Base-by-base conservation (phyloP, 257 asterid species). In the Rauvolfia tetraphylla region DNA sequence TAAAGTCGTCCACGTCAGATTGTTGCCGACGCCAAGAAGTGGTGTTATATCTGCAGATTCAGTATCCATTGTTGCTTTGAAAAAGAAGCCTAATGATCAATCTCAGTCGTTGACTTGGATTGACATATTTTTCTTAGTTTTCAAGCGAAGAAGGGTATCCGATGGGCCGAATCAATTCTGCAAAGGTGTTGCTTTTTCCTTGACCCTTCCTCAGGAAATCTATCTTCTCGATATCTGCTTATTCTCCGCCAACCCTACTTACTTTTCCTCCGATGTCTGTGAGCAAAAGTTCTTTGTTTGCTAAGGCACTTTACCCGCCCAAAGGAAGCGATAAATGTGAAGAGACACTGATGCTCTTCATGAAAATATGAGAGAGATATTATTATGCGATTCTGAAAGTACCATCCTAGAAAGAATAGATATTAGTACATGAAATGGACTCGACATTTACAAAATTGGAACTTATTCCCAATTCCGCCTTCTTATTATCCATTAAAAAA, bases 91-190 rank as follows among this genome's bases (percentile, higher is more conserved):
- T 78, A 63, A 78, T 38, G 81, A 62, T 63, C 77, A 58, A 72
- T 78, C 78, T 56, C 83, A 72, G 59, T 48, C 75, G 75, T 76
- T 79, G 86, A 82, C 84, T 85, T 76, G 31, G 68, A 48, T 79
- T 49, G 83, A 79, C 81, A 80, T n/a, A 23, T 39, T 8, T 17
- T 44, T 20, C 17, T 29, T 6, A 72, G 74, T 82, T 78, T 71
- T 77, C 83, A 73, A 56, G 67, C 71, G 59, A 76, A 56, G 66
- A 56, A 86, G 82, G 72, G 73, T 74, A 10, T 41, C 69, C 20
- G 23, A 8, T 54, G 65, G 23, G 74, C 54, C 80, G 59, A 72
- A 54, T 76, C 75, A 72, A 31, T 8, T 70, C 80, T 72, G 75
- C 73, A 65, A 56, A 65, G 41, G 29, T 11, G 34, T n/a, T 53